phyloP scores from a whole-genome alignment of 2,329 filamentous ascomycete genomes.

The Cladosporium sp. region DNA sequence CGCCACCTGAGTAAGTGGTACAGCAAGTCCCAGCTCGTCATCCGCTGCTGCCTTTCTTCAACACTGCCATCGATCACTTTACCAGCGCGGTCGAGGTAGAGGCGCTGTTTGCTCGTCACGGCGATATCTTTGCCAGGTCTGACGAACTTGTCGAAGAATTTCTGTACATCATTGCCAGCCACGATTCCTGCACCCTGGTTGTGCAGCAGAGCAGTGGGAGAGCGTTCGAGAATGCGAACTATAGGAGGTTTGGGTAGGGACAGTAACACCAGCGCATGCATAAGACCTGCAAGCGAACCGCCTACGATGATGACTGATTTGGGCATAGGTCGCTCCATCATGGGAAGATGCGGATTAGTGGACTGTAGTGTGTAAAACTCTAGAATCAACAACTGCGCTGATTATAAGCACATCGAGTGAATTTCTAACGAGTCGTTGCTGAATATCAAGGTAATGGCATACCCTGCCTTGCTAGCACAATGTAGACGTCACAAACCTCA shows the following conservation, averaged over 20 bases:
- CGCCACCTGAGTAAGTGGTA: conserved; percentile 45
- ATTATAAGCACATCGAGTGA: too few species aligned
- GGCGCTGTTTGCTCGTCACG: conserved; percentile 23
- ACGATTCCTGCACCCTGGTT: conserved; percentile 49
- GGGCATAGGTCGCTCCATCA: conserved; percentile 12
- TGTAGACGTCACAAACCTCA: conserved; percentile 6
- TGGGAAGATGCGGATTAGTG: background rate
- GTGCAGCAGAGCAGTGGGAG: conserved; percentile 39
- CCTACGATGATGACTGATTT: conserved; percentile 28
- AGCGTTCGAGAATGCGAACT: conserved; percentile 39
- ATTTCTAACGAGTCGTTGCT: too few species aligned
- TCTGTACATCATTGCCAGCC: conserved; percentile 41
- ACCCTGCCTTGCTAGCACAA: background rate
- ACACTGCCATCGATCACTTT: conserved; percentile 25
- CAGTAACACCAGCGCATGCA: conserved; percentile 25
- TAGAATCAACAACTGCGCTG: too few species aligned
- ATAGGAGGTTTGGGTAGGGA: conserved; percentile 22
- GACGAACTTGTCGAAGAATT: conserved; percentile 41
- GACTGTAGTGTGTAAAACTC: background rate
- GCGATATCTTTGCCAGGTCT: conserved; percentile 33
- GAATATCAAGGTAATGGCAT: background rate
- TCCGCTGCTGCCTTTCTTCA: conserved; percentile 36
- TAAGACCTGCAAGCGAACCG: conserved; percentile 28
- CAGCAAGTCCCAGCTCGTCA: conserved; percentile 48
- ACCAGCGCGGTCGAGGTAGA: conserved; percentile 29